phyloP scores from a whole-genome alignment of 2,329 filamentous ascomycete genomes.

The Talaromyces piceae region DNA sequence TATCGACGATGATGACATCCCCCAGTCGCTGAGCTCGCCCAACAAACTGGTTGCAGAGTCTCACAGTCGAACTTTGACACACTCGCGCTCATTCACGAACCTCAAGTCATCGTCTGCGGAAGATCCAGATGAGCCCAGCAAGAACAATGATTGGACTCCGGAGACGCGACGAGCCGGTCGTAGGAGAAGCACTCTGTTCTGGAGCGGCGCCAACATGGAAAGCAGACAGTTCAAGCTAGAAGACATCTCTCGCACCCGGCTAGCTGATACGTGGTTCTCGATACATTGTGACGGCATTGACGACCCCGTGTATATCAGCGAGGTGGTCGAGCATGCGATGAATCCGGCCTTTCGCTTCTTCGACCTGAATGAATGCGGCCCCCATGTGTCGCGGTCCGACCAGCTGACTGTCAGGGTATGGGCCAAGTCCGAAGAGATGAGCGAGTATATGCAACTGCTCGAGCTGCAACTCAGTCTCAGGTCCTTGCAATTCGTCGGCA shows the following conservation, averaged over 20 bases:
- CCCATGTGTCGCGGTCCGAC: constrained; percentile 58
- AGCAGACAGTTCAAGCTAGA: constrained; percentile 68
- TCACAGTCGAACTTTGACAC: constrained; percentile 43
- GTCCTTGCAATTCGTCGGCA: constrained; percentile 70
- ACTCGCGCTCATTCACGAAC: constrained; percentile 54
- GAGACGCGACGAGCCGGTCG: constrained; percentile 23
- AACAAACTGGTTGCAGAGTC: constrained; percentile 55
- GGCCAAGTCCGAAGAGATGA: constrained; percentile 52
- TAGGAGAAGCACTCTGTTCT: constrained; percentile 55
- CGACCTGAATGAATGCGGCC: constrained; percentile 59
- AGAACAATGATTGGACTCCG: constrained; percentile 13
- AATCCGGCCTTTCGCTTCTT: constrained; percentile 89
- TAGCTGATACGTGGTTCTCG: constrained; percentile 86
- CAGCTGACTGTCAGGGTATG: constrained; percentile 65
- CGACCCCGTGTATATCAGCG: constrained; percentile 84
- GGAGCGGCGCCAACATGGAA: constrained; percentile 52
- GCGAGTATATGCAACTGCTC: constrained; percentile 57
- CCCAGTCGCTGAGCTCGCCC: constrained; percentile 58
- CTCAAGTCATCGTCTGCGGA: constrained; percentile 22
- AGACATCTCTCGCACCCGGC: constrained; percentile 59
- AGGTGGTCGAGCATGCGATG: constrained; percentile 69
- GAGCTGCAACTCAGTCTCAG: constrained; percentile 65
- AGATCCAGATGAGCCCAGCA: constrained; percentile 6
- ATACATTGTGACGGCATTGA: constrained; percentile 60
- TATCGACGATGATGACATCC: constrained; percentile 67